A percentile compares a stretch with the other conserved stretches of the same genome.
Conservation (phyloP, 768 basidiomycete genomes). For the Rhodotorula babjevae region DNA sequence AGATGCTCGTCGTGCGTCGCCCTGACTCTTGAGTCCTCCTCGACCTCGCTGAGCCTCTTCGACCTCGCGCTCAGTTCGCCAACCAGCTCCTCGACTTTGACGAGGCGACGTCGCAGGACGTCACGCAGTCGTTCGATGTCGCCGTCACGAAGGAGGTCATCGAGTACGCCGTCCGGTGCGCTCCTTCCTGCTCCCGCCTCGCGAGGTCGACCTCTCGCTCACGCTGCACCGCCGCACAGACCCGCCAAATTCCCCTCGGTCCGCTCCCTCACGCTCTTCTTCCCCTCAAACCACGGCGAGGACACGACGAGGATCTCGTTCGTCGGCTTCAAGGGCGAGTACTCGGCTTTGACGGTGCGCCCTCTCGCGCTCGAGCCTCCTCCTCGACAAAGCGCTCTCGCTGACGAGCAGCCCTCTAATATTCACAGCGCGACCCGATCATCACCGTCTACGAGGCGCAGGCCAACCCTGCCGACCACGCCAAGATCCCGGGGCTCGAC, state of each 20-base stretch:
- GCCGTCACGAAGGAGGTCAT: constrained; percentile 44
- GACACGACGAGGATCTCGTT: constrained; percentile 49
- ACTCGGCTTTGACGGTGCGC: constrained; percentile 24
- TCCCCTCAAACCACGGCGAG: constrained; percentile 49
- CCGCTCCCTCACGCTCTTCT: constrained; percentile 47
- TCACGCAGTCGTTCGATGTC: constrained; percentile 41
- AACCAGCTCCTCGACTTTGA: constrained; percentile 44
- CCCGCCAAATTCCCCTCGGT: constrained; percentile 48
- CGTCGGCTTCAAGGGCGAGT: constrained; percentile 49
- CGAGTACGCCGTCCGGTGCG: constrained; percentile 49
- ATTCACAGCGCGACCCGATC: constrained; percentile 45
- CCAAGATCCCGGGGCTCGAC: constrained; percentile 34
- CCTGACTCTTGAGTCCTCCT: background rate
- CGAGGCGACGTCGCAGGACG: constrained; percentile 31
- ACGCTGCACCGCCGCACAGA: constrained; percentile 25
- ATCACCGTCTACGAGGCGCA: constrained; percentile 49
- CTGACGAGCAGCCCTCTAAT: background rate
- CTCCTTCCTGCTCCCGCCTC: background rate
- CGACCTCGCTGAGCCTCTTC: background rate
- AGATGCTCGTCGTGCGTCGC: constrained; percentile 45
- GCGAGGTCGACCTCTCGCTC: background rate
- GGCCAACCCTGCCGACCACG: constrained; percentile 49
- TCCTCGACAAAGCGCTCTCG: too few species aligned
- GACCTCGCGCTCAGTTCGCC: constrained; percentile 18
- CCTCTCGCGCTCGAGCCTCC: background rate